These are phyloP conservation scores for Russula sp. DNA, from an alignment of 768 basidiomycete species.

Conservation along the genomic window DNA sequence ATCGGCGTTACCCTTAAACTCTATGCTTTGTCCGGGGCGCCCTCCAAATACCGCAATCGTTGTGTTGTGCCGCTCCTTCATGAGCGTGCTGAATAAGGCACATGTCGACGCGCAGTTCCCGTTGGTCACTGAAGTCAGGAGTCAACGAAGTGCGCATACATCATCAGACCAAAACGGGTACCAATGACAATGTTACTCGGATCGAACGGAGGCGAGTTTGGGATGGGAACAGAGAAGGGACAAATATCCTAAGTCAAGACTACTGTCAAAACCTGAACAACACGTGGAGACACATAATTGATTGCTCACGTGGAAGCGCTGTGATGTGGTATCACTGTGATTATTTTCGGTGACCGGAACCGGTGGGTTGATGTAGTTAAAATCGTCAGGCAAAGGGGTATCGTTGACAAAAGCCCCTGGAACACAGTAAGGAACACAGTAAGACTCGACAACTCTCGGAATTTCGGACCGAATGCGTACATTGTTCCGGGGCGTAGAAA, in stretches of 20 bases:
- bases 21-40: conserved; percentile 45
- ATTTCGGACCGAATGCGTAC: conserved; percentile 37
- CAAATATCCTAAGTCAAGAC: conserved; percentile 38
- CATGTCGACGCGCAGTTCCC: conserved; percentile 54
- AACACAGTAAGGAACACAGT: not conserved
- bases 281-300: not conserved
- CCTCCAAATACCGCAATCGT: conserved; percentile 55
- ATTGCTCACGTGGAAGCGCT: conserved; percentile 37
- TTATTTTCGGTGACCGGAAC: conserved; percentile 36
- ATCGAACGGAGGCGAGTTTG: conserved; percentile 25
- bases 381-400: conserved; percentile 32
- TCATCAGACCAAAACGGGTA: not conserved
- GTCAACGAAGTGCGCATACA: not conserved
- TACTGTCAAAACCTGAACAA: not conserved
- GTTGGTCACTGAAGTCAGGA: conserved; percentile 20
- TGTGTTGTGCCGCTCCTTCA: conserved; percentile 50
- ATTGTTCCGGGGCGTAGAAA: conserved; percentile 55
- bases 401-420: conserved; percentile 40
- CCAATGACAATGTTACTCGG: conserved; percentile 27
- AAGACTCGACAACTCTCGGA: not conserved
- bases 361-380: conserved; percentile 37
- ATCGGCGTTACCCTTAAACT: conserved; percentile 44
- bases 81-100: conserved; percentile 54
- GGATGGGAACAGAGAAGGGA: conserved; percentile 16
- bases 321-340: conserved; percentile 34